Evolutionary conservation across 805 yeast species (phyloP).

Genomic region (Candida patagonica): DNA sequence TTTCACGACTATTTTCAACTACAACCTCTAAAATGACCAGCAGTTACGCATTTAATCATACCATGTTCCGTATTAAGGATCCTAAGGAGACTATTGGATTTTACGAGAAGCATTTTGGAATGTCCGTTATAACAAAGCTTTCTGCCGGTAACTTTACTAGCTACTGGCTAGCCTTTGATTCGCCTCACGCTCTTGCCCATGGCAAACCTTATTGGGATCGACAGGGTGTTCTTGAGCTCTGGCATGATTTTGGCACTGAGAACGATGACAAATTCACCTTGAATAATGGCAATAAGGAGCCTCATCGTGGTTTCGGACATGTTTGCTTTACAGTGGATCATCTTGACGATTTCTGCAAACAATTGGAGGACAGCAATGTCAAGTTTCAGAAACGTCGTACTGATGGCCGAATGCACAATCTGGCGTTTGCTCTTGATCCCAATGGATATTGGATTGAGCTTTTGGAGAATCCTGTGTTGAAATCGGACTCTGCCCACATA

Average conservation of each 20-base stretch:
- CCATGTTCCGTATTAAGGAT: slow-evolving; percentile 68
- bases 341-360: slow-evolving; percentile 50
- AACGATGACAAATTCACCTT: slow-evolving; percentile 44
- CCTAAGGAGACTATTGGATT: slow-evolving; percentile 64
- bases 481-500: slow-evolving; percentile 18
- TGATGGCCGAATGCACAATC: slow-evolving; percentile 88
- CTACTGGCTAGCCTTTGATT: slow-evolving; percentile 56
- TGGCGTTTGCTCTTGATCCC: slow-evolving; percentile 93
- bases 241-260: slow-evolving; percentile 73
- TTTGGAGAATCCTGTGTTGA: slow-evolving; percentile 31
- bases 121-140: slow-evolving; percentile 47
- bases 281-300: slow-evolving; percentile 78
- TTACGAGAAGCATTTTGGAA: slow-evolving; percentile 66
- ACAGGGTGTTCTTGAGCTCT: slow-evolving; percentile 72
- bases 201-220: slow-evolving; percentile 32
- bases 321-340: slow-evolving; percentile 82
- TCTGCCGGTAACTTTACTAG: slow-evolving; percentile 53
- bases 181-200: slow-evolving; percentile 32
- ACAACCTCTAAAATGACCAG: background rate
- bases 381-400: slow-evolving; percentile 69
- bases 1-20: background rate
- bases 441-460: slow-evolving; percentile 96
- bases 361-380: slow-evolving; percentile 54
- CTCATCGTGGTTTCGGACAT: slow-evolving; percentile 90
- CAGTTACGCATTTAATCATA: slow-evolving; percentile 22